Evolutionary conservation across 2,329 filamentous ascomycete genomes (phyloP).

Genomic region (Cercospora beticola): DNA sequence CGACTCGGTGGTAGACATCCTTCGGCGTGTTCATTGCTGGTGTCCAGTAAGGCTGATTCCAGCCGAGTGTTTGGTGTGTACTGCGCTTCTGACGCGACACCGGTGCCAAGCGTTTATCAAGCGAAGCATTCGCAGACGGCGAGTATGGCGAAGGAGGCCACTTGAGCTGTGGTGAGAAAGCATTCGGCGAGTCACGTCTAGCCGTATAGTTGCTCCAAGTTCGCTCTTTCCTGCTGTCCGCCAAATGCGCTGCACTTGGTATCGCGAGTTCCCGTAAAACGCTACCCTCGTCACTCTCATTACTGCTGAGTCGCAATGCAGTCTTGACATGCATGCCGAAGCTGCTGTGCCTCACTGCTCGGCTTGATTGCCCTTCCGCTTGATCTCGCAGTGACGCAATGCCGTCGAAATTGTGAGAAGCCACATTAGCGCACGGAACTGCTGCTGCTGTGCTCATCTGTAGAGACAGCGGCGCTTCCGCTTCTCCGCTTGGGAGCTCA

Average conservation of each 20-base stretch:
- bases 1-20: background rate
- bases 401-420: background rate
- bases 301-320: slow-evolving; percentile 4
- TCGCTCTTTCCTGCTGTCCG: background rate
- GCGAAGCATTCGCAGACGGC: background rate
- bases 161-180: background rate
- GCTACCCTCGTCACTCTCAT: background rate
- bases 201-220: background rate
- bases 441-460: background rate
- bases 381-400: background rate
- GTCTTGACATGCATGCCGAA: background rate
- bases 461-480: background rate
- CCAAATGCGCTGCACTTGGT: background rate
- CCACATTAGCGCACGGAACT: background rate
- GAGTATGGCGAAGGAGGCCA: background rate
- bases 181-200: background rate
- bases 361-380: background rate
- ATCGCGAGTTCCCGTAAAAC: background rate
- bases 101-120: background rate
- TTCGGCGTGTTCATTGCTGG: background rate
- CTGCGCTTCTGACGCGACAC: background rate
- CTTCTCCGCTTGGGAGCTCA: background rate
- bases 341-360: background rate
- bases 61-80: background rate
- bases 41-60: background rate